Percentiles rank a stretch among this genome's conserved stretches.
These are phyloP conservation scores for Leucosporidium scottii DNA, from an alignment of 768 basidiomycete genomes.

Conservation along the genomic window DNA sequence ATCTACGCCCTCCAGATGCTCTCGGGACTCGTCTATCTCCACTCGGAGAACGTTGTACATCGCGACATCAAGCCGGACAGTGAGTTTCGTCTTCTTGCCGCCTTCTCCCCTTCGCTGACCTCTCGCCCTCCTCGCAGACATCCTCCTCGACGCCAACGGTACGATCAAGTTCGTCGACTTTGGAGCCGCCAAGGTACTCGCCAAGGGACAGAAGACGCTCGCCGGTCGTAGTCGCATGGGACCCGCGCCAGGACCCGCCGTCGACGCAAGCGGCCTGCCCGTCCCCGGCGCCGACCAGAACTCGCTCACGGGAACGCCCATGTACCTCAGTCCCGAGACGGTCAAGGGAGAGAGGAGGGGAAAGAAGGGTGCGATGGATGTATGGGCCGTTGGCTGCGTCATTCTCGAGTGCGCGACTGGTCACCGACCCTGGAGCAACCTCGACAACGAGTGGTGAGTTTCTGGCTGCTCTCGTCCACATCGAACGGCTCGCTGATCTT, in stretches of 20 bases:
- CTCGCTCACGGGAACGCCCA: slow-evolving; percentile 86
- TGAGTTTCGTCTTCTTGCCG: slow-evolving; percentile 47
- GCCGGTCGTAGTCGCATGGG: slow-evolving; percentile 39
- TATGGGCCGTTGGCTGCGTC: slow-evolving; percentile 98
- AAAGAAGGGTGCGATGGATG: slow-evolving; percentile 90
- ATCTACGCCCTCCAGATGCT: slow-evolving; percentile 96
- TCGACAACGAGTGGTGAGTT: slow-evolving; percentile 94
- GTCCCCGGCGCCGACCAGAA: slow-evolving; percentile 39
- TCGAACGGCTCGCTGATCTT: neutral
- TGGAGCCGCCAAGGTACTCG: slow-evolving; percentile 91
- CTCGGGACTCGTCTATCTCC: slow-evolving; percentile 86
- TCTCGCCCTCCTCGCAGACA: slow-evolving; percentile 52
- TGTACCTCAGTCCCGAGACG: slow-evolving; percentile 99
- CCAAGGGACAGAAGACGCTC: slow-evolving; percentile 75
- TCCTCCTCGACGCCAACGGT: slow-evolving; percentile 78
- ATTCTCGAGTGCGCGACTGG: slow-evolving; percentile 94
- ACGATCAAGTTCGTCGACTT: slow-evolving; percentile 97
- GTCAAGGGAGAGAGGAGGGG: slow-evolving; percentile 89
- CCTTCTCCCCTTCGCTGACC: neutral
- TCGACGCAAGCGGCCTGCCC: slow-evolving; percentile 38
- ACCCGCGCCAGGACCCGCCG: slow-evolving; percentile 37
- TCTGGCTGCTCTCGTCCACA: neutral
- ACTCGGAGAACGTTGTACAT: slow-evolving; percentile 85
- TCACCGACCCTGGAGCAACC: slow-evolving; percentile 94
- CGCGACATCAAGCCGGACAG: slow-evolving; percentile 98